Conservation (phyloP, 2,329 filamentous ascomycete genomes). For the Ceratocystis alfenasii region DNA sequence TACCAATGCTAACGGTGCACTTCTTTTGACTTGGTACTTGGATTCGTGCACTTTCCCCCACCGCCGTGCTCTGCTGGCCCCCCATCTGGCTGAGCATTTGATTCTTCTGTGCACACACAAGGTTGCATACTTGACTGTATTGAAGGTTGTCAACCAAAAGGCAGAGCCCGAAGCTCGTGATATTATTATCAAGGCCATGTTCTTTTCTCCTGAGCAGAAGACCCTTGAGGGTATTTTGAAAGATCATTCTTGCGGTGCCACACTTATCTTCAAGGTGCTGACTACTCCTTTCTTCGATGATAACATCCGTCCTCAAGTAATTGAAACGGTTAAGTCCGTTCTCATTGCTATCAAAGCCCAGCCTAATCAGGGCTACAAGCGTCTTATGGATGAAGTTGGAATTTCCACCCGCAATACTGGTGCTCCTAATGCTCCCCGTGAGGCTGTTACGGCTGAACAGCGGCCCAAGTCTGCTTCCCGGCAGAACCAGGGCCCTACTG, state of each 20-base stretch:
- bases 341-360: constrained; percentile 83
- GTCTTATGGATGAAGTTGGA: constrained; percentile 96
- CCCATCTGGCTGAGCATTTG: constrained; percentile 80
- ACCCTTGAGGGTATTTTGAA: constrained; percentile 79
- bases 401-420: constrained; percentile 54
- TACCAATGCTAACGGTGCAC: constrained; percentile 87
- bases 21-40: constrained; percentile 92
- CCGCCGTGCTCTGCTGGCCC: constrained; percentile 80
- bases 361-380: constrained; percentile 91
- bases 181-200: constrained; percentile 76
- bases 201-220: constrained; percentile 80
- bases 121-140: constrained; percentile 88
- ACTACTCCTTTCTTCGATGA: constrained; percentile 98
- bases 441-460: constrained; percentile 36
- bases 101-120: constrained; percentile 97
- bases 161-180: constrained; percentile 87
- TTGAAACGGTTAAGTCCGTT: constrained; percentile 85
- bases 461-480: constrained; percentile 49
- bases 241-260: constrained; percentile 85
- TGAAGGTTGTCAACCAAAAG: constrained; percentile 98
- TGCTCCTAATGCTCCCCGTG: constrained; percentile 32
- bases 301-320: constrained; percentile 70
- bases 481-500: constrained; percentile 35
- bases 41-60: constrained; percentile 95
- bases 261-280: constrained; percentile 94